phyloP scores from a whole-genome alignment of 495 filamentous ascomycete species.

The Apodospora peruviana region DNA sequence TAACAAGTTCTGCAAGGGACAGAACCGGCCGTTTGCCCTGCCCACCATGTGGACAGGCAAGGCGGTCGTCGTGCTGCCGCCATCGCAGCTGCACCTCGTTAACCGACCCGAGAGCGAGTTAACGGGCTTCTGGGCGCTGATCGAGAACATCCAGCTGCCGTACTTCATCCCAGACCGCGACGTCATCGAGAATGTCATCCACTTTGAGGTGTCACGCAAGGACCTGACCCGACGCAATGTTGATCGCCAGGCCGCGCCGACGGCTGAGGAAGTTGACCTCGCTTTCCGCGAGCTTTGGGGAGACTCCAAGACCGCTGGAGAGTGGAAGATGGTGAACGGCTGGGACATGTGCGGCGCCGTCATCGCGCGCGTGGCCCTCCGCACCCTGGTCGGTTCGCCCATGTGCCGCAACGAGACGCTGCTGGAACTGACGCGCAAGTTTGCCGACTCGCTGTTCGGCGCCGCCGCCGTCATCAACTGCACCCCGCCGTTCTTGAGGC shows the following conservation, averaged over 20 bases:
- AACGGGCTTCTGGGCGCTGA: not conserved
- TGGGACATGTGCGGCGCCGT: not conserved
- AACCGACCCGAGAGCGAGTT: not conserved
- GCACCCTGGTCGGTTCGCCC: not conserved
- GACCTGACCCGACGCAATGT: not conserved
- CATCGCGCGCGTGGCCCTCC: not conserved
- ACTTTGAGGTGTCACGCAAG: constrained; percentile 1
- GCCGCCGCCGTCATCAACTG: not conserved
- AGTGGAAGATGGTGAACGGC: not conserved
- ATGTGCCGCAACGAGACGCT: not conserved
- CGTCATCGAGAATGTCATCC: not conserved
- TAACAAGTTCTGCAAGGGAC: not conserved
- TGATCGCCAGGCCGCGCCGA: not conserved
- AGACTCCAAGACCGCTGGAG: not conserved
- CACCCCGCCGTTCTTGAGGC: not conserved
- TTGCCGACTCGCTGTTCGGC: not conserved
- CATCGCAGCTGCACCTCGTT: not conserved
- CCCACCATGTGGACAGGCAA: not conserved
- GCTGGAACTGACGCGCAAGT: not conserved
- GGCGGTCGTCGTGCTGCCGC: not conserved
- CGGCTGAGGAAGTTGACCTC: not conserved
- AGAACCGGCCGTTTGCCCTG: not conserved
- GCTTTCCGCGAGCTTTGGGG: not conserved
- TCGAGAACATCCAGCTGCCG: not conserved
- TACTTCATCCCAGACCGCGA: not conserved